phyloP scores from a whole-genome alignment of 2,329 filamentous ascomycete species.

The Aspergillus neoniger region DNA sequence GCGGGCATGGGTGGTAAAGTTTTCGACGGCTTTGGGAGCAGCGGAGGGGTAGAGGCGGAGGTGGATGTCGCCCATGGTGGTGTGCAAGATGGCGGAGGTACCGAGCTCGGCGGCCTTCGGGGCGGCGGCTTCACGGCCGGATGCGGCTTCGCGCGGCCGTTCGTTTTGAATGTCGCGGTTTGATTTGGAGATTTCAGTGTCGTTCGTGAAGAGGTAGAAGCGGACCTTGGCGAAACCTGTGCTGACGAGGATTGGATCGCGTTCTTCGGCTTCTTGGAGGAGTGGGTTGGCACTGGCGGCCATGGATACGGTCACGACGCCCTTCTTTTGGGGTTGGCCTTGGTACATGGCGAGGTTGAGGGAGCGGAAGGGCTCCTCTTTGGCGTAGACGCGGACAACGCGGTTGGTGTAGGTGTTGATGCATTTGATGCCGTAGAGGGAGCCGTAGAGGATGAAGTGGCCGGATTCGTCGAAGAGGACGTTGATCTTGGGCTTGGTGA shows the following conservation, averaged over 20 bases:
- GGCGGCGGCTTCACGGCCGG: slow-evolving; percentile 48
- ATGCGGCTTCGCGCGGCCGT: slow-evolving; percentile 69
- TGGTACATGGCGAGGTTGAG: slow-evolving; percentile 87
- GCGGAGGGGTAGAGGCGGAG: slow-evolving; percentile 90
- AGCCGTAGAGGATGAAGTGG: slow-evolving; percentile 92
- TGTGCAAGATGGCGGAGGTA: slow-evolving; percentile 82
- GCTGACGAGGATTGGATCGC: slow-evolving; percentile 83
- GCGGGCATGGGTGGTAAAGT: slow-evolving; percentile 89
- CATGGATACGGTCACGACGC: slow-evolving; percentile 92
- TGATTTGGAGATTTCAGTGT: slow-evolving; percentile 77
- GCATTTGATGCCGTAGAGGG: slow-evolving; percentile 88
- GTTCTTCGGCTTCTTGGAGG: slow-evolving; percentile 83
- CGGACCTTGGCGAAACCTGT: slow-evolving; percentile 85
- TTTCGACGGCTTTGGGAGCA: slow-evolving; percentile 92
- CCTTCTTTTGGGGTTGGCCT: slow-evolving; percentile 92
- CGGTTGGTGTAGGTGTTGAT: slow-evolving; percentile 95
- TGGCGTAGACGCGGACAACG: slow-evolving; percentile 85
- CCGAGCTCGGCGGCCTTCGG: slow-evolving; percentile 71
- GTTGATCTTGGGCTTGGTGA: slow-evolving; percentile 71
- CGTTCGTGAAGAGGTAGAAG: slow-evolving; percentile 98
- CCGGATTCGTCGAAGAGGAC: slow-evolving; percentile 95
- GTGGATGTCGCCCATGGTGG: slow-evolving; percentile 89
- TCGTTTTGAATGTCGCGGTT: slow-evolving; percentile 93
- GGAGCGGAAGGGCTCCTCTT: slow-evolving; percentile 83
- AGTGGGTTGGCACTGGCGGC: slow-evolving; percentile 92